phyloP scores from a whole-genome alignment of 768 basidiomycete genomes.

The Gyrodon lividus region DNA sequence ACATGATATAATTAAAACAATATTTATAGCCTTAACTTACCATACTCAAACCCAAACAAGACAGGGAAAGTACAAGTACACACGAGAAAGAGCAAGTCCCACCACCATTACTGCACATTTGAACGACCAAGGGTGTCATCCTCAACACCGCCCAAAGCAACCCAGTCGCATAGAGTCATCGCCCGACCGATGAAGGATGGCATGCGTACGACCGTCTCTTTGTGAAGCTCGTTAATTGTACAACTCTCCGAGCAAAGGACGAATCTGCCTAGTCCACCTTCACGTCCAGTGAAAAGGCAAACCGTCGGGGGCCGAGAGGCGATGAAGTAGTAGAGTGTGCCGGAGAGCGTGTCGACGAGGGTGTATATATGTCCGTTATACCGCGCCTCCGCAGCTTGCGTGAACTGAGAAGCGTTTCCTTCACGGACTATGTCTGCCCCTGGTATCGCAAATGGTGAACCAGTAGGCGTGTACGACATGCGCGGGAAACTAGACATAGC shows the following conservation, averaged over 20 bases:
- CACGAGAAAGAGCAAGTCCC: too few species aligned
- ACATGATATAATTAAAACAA: too few species aligned
- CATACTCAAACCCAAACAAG: too few species aligned
- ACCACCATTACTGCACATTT: not conserved
- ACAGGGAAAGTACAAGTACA: too few species aligned
- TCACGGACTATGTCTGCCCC: not conserved
- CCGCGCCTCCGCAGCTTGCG: not conserved
- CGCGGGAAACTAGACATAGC: constrained; percentile 6
- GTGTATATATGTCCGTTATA: constrained; percentile 9
- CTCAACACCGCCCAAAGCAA: constrained; percentile 1
- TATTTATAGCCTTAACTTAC: too few species aligned
- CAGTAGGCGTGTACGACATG: constrained; percentile 14
- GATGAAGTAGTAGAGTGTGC: constrained; percentile 18
- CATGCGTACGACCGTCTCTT: constrained; percentile 13
- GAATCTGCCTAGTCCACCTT: constrained; percentile 22
- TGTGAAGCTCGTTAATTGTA: constrained; percentile 13
- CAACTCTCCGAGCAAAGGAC: constrained; percentile 24
- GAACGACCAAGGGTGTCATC: not conserved
- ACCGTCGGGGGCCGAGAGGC: constrained; percentile 19
- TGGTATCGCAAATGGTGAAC: constrained; percentile 10
- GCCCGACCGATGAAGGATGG: not conserved
- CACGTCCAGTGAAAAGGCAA: constrained; percentile 19
- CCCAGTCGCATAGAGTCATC: not conserved
- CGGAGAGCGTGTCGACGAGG: constrained; percentile 15
- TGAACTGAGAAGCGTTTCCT: constrained; percentile 5